Base-by-base conservation (phyloP, 2,329 filamentous ascomycete species). In the Juglanconis sp. region DNA sequence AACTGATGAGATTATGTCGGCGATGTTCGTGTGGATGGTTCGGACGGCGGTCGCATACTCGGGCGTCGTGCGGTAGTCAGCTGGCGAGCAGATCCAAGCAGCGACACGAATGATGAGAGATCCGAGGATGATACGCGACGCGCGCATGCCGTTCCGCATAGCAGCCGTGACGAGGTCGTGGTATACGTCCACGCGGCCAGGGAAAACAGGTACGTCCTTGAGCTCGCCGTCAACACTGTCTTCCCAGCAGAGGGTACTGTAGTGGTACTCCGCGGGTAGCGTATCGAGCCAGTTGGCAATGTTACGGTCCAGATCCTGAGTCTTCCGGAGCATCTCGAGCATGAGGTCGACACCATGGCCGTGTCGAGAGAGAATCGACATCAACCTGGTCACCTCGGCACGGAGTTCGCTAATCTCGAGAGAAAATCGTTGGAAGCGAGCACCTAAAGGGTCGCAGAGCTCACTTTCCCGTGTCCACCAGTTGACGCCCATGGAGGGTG, bases 51-150 rank as follows among this genome's bases (percentile, higher is more conserved):
- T 79, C 13, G 81, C 81, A 64, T 87, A 87, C 68, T 87, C 83
- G 11, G 83, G 79, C 3, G 84, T 87, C 1, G 83, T 86, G 47
- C 84, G 77, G 67, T 87, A 87, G 69, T 88, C 85, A 5, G 83
- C 78, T 0, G 85, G 85, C 7, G 79, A 76, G 69, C 82, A 84
- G 35, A 83, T 74, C 84, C 84, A 87, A 1, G 85, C 85, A 4
- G 81, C 79, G 65, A 83, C 85, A 5, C 85, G 81, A 11, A 87
- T 80, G 40, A 82, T 78, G 8, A 84, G 71, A 13, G 82, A 80
- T 5, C 80, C 78, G 30, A 87, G 74, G 56, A 84, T 79, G 36
- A 87, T 74, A 2, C 85, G 76, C 5, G 80, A 77, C 15, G 80
- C 77, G 13, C 84, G 76, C 61, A 78, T 73, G 71, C 82, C 73